These are phyloP conservation scores for Cryptococcus floricola DNA, from an alignment of 1,284 basidiomycete genomes.

Conservation along the genomic window DNA sequence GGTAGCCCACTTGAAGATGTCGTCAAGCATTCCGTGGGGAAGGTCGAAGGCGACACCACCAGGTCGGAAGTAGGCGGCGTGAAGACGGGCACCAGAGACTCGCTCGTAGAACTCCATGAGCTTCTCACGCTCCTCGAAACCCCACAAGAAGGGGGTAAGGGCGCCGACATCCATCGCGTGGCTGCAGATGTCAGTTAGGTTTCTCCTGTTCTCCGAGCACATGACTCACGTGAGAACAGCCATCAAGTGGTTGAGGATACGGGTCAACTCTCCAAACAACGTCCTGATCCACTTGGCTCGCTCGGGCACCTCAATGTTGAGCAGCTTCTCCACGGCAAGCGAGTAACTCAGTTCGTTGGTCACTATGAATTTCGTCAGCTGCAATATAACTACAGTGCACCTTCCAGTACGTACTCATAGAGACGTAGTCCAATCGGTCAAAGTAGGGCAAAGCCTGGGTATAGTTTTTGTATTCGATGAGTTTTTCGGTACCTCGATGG, in stretches of 20 bases:
- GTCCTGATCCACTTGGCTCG: slow-evolving; percentile 99
- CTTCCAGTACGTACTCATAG: slow-evolving; percentile 71
- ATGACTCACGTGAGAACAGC: slow-evolving; percentile 70
- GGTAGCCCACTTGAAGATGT: slow-evolving; percentile 97
- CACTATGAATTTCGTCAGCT: slow-evolving; percentile 54
- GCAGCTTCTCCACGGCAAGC: slow-evolving; percentile 93
- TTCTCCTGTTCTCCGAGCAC: too few species aligned
- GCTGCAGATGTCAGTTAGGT: not conserved
- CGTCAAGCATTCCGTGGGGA: slow-evolving; percentile 91
- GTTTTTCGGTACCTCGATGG: slow-evolving; percentile 96
- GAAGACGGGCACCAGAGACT: slow-evolving; percentile 93
- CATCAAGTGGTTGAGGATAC: slow-evolving; percentile 97
- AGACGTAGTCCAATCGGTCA: slow-evolving; percentile 97
- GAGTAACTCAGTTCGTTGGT: slow-evolving; percentile 97
- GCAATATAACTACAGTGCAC: not conserved
- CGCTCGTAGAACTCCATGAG: slow-evolving; percentile 99
- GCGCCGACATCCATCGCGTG: slow-evolving; percentile 78
- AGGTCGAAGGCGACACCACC: slow-evolving; percentile 98
- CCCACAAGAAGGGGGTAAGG: slow-evolving; percentile 98
- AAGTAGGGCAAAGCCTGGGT: slow-evolving; percentile 98
- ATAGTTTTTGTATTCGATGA: slow-evolving; percentile 99
- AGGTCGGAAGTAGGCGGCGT: slow-evolving; percentile 96
- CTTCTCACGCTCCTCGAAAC: slow-evolving; percentile 99
- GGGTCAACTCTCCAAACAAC: slow-evolving; percentile 94
- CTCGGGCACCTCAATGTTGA: slow-evolving; percentile 98